A percentile compares a stretch with the other conserved stretches of the same genome.
These are phyloP conservation scores for Fragaria ananassa DNA, from an alignment of 306 rosid species.

Conservation along the genomic window DNA sequence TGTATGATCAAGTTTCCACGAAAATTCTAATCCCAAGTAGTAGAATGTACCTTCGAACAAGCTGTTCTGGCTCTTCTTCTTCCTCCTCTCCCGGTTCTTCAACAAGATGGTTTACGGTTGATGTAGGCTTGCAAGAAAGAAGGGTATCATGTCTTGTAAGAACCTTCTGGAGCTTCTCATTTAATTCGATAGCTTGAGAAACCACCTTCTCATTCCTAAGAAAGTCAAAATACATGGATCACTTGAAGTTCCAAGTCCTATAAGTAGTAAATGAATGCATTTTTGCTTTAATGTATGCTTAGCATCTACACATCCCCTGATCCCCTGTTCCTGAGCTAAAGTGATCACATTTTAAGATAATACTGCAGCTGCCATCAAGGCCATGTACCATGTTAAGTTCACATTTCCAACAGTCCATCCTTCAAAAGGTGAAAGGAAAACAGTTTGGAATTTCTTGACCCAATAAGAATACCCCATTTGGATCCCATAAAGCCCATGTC, in stretches of 20 bases:
- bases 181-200: conserved; percentile 80
- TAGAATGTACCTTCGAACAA: conserved; percentile 60
- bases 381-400: background rate
- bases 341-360: background rate
- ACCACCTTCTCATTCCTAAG: conserved; percentile 70
- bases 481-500: background rate
- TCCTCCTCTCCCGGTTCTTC: conserved; percentile 69
- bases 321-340: background rate
- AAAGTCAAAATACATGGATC: conserved; percentile 9
- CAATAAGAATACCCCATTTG: background rate
- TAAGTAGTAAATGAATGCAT: background rate
- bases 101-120: conserved; percentile 36
- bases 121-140: conserved; percentile 54
- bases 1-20: background rate
- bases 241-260: conserved; percentile 12
- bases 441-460: background rate
- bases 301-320: background rate
- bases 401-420: background rate
- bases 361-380: background rate
- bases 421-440: background rate
- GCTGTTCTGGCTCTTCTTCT: conserved; percentile 92
- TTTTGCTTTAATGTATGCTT: background rate
- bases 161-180: conserved; percentile 83
- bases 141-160: conserved; percentile 84
- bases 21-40: background rate